Percentiles rank a stretch among this genome's conserved stretches.
phyloP scores from a whole-genome alignment of 805 yeast species.

The Starmerella kuoi region DNA sequence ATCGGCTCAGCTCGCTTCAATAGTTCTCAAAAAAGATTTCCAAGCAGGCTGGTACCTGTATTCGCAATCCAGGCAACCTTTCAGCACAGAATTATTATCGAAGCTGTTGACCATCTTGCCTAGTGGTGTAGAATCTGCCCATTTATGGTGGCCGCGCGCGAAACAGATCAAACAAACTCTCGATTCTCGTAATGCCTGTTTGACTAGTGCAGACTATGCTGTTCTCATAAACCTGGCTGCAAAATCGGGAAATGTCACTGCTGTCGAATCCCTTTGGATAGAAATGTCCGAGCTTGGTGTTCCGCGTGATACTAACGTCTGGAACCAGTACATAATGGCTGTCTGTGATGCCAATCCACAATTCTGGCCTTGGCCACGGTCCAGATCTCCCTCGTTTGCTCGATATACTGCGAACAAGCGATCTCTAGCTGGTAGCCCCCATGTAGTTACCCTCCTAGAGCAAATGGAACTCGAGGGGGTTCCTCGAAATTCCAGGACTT shows the following conservation, averaged over 20 bases:
- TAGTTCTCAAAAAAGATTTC: constrained; percentile 12
- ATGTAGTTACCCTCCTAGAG: constrained; percentile 6
- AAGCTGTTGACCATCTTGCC: constrained; percentile 17
- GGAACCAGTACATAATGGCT: constrained; percentile 29
- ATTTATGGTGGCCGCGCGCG: constrained; percentile 22
- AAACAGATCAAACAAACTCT: constrained; percentile 17
- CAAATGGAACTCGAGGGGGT: constrained; percentile 22
- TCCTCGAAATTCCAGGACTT: constrained; percentile 27
- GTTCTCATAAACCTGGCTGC: constrained; percentile 24
- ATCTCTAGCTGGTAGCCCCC: neutral
- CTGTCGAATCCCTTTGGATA: constrained; percentile 24
- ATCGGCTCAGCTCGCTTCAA: constrained; percentile 3
- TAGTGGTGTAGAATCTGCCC: constrained; percentile 16
- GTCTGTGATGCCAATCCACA: constrained; percentile 25
- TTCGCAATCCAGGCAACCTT: constrained; percentile 1
- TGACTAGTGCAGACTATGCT: constrained; percentile 22
- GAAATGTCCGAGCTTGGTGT: constrained; percentile 19
- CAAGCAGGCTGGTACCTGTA: constrained; percentile 14
- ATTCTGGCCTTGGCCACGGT: constrained; percentile 23
- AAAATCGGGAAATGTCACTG: constrained; percentile 18
- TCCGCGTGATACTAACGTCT: constrained; percentile 22
- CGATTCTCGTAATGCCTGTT: constrained; percentile 11
- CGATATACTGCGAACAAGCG: neutral
- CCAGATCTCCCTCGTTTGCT: constrained; percentile 2
- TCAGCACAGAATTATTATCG: constrained; percentile 8